Evolutionary conservation across 257 asterid genomes (phyloP).

Genomic region (Echium plantagineum): DNA sequence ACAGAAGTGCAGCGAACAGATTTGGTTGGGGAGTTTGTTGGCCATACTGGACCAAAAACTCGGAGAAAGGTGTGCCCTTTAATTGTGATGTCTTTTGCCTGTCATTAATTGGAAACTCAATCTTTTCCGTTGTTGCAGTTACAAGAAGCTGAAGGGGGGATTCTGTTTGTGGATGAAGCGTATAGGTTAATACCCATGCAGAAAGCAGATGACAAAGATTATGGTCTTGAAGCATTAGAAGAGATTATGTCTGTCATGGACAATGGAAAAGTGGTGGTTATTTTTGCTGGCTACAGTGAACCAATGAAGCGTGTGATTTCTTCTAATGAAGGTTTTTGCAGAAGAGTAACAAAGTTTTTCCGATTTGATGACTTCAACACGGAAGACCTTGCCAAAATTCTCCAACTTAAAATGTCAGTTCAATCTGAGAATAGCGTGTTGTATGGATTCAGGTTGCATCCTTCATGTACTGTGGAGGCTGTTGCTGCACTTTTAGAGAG

Average conservation of each 20-base stretch:
- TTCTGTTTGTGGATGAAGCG: slow-evolving; percentile 94
- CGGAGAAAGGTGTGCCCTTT: slow-evolving; percentile 50
- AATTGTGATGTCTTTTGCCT: background rate
- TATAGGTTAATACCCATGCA: slow-evolving; percentile 80
- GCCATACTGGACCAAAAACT: slow-evolving; percentile 80
- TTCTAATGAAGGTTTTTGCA: slow-evolving; percentile 85
- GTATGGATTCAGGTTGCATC: slow-evolving; percentile 73
- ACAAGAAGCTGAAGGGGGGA: slow-evolving; percentile 89
- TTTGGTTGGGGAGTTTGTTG: slow-evolving; percentile 76
- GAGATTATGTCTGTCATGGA: slow-evolving; percentile 98
- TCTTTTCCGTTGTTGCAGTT: slow-evolving; percentile 24
- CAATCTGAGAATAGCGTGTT: slow-evolving; percentile 39
- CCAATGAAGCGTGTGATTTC: slow-evolving; percentile 84
- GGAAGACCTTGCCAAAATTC: slow-evolving; percentile 63
- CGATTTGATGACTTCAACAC: slow-evolving; percentile 64
- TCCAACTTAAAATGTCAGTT: slow-evolving; percentile 53
- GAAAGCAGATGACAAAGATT: slow-evolving; percentile 68
- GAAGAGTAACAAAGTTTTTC: slow-evolving; percentile 86
- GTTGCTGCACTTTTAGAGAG: slow-evolving; percentile 48
- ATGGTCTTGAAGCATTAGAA: slow-evolving; percentile 80
- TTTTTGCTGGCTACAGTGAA: slow-evolving; percentile 93
- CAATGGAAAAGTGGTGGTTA: slow-evolving; percentile 73
- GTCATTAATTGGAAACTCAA: background rate
- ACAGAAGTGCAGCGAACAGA: slow-evolving; percentile 94
- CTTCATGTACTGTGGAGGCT: slow-evolving; percentile 45